These are phyloP conservation scores for Clavispora fructus DNA, from an alignment of 805 yeast genomes.

Conservation along the genomic window DNA sequence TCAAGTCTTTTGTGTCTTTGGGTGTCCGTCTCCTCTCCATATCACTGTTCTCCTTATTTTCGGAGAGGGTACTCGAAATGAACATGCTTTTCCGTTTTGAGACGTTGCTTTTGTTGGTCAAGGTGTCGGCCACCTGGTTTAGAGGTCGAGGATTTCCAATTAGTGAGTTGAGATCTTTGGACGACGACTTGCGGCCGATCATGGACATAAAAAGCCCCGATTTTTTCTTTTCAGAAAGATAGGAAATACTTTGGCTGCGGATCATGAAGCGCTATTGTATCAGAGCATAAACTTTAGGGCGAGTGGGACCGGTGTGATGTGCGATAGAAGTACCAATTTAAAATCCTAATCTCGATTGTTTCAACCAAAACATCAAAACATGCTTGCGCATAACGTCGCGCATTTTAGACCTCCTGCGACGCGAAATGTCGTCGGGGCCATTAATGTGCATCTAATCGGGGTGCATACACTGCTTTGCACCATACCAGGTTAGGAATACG, in stretches of 20 bases:
- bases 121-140: neutral
- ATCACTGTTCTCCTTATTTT: neutral
- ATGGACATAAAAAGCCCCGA: slow-evolving; percentile 1
- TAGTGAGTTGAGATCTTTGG: neutral
- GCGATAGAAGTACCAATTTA: neutral
- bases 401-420: slow-evolving; percentile 1
- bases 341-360: neutral
- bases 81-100: slow-evolving; percentile 1
- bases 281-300: neutral
- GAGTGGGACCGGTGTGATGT: neutral
- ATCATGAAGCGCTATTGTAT: neutral
- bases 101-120: neutral
- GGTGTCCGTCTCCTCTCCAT: neutral
- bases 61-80: neutral
- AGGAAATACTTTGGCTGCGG: slow-evolving; percentile 1
- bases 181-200: neutral
- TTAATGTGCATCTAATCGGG: neutral
- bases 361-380: neutral
- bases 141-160: neutral
- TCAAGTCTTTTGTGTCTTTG: neutral
- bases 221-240: neutral
- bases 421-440: neutral
- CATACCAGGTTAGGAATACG: no score
- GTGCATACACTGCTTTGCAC: neutral
- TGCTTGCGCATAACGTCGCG: neutral